phyloP scores from a whole-genome alignment of 139 green algal genomes.

The Volvox reticuliferus region DNA sequence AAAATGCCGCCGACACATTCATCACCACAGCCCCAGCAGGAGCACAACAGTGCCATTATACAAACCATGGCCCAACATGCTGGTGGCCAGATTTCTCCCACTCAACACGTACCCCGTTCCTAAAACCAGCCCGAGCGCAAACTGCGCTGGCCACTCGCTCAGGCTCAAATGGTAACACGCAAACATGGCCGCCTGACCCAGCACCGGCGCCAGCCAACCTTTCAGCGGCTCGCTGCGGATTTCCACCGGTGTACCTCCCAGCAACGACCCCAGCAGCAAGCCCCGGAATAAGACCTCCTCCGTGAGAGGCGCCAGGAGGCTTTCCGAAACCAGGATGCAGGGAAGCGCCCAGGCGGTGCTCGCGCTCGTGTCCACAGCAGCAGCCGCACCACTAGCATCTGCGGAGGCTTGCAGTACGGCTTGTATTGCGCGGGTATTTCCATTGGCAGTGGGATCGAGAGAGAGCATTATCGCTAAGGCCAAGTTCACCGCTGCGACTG shows the following conservation, averaged over 20 bases:
- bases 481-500: neutral
- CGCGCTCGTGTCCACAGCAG: neutral
- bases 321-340: neutral
- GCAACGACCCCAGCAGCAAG: constrained; percentile 85
- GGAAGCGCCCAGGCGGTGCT: neutral
- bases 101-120: constrained; percentile 76
- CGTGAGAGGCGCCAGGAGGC: constrained; percentile 79
- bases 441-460: neutral
- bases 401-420: neutral
- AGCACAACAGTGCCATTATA: constrained; percentile 71
- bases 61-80: constrained; percentile 84
- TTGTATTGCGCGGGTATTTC: constrained; percentile 6
- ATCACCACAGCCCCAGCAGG: neutral
- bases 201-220: neutral
- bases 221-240: neutral
- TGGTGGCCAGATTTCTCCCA: constrained; percentile 80
- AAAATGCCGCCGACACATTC: neutral
- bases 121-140: constrained; percentile 79
- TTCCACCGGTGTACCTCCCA: constrained; percentile 58
- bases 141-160: constrained; percentile 79
- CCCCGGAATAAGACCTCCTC: constrained; percentile 88
- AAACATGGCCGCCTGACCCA: constrained; percentile 64
- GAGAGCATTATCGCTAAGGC: neutral
- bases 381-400: neutral
- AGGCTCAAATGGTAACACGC: constrained; percentile 77